Evolutionary conservation across 164 flowering plant species (phyloP), one percentile per base, ranked within the genome.

Genomic region (Aristolochia fimbriata): DNA sequence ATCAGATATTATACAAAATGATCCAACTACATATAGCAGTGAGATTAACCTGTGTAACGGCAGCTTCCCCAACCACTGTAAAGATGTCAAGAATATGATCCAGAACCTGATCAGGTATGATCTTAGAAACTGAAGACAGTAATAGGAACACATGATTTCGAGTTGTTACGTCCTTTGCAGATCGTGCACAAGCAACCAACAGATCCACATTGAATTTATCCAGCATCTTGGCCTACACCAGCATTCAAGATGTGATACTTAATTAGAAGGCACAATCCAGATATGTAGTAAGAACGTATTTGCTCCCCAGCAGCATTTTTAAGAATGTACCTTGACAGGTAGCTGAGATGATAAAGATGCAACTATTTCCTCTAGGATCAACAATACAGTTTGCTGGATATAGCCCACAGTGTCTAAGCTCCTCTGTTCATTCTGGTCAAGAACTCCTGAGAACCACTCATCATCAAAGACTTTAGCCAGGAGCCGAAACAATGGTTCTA

Each of bases 61-160:
- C 68, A 25, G 97, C 83, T 68, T 85, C 85, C 62, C 96, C 93
- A 48, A 81, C 62, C 55, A 77, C 73, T 47, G 79, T 67, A 60
- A 86, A 60, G 59, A 92, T 83, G 68, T 80, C 88, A 7, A 74
- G 52, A 20, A 80, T 76, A 67, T 84, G 87, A 49, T 74, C 82
- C 69, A 85, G 66, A 43, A 93, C 68, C 53, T 66, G 76, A 19
- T 79, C 81, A 3, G 96, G 86, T 16, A 57, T 31, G 27, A 85
- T 59, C 75, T 81, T 90, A 20, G 88, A 71, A 59, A 86, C 60
- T 20, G 88, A 60, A 25, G 98, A 69, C 63, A 93, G 69, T 65
- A 87, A 70, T 6, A 87, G 78, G 64, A 86, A 84, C 1, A 78
- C 72, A 67, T 87, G 94, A 61, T 86, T 90, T 51, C 96, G 83